Evolutionary conservation across 2,329 filamentous ascomycete genomes (phyloP), one percentile per base, ranked within the genome.

Genomic region (Penicillium sp.): DNA sequence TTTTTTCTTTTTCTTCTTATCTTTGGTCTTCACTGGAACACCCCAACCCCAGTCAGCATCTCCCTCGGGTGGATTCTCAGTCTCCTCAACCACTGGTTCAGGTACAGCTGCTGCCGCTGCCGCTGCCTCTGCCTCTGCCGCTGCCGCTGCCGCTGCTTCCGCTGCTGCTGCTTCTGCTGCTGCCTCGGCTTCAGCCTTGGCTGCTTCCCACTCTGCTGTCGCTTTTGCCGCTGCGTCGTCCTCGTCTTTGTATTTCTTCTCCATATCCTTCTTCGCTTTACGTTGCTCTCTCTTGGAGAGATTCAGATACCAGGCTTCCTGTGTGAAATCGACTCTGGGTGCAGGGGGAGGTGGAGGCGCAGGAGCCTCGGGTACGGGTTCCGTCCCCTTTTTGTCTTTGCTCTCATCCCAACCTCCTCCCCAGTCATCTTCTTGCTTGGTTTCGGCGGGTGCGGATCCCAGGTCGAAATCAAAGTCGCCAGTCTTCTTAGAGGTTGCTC

Each of bases 381-480:
- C 55, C 9, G 55, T 65, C 47, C 64, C 68, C 29, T 66, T 74
- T 58, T 72, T 70, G 39, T 71, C 60, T 73, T 74, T 38, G 64
- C 64, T 27, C 50, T 23, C 36, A 36, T 55, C 65, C 66, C 66
- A 68, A 21, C 51, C 44, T 33, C 56, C 60, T 39, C 58, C 60
- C 68, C 67, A 70, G 43, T 65, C 63, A 15, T 70, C 67, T 4
- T 60, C 62, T 34, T 49, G 58, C 40, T 77, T 76, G 43, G 70
- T 69, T 41, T 71, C 72, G 21, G 76, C 47, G 78, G 81, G 57
- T 13, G 63, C 53, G 19, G 64, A 52, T 71, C 78, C 68, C 66
- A 78, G 64, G 63, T 76, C 69, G 66, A 80, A 78, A 52, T 78
- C 77, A 50, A 80, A 79, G 1, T 68, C 70, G 23, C 69, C 70